Conservation (phyloP, 1,284 basidiomycete species). For the Grifola frondosa region DNA sequence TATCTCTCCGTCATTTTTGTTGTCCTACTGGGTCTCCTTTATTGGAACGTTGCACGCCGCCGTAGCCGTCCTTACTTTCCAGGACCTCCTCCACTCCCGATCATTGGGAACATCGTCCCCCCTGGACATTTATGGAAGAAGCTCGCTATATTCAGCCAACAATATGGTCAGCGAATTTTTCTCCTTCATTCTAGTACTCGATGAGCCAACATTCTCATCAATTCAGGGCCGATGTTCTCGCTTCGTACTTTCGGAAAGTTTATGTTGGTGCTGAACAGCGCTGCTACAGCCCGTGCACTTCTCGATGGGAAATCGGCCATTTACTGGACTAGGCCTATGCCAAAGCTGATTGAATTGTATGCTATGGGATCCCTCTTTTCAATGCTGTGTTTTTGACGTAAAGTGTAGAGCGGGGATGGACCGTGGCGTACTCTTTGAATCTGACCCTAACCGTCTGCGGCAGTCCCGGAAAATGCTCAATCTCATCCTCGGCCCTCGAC, state of each 20-base stretch:
- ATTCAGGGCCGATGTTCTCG: conserved; percentile 10
- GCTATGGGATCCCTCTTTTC: background rate
- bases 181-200: background rate
- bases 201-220: background rate
- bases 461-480: conserved; percentile 11
- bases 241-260: conserved; percentile 11
- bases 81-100: conserved; percentile 1
- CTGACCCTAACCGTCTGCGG: conserved; percentile 8
- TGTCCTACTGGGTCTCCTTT: too few species aligned
- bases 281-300: conserved; percentile 9
- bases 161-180: conserved; percentile 4
- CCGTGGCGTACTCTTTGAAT: conserved; percentile 15
- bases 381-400: background rate
- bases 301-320: conserved; percentile 11
- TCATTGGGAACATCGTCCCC: conserved; percentile 7
- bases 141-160: conserved; percentile 1
- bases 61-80: background rate
- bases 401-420: conserved; percentile 13
- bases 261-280: conserved; percentile 12
- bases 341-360: conserved; percentile 18
- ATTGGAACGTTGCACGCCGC: too few species aligned
- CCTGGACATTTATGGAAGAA: conserved; percentile 1
- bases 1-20: too few species aligned
- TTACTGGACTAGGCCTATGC: conserved; percentile 13
- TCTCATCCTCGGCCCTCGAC: conserved; percentile 6